These are phyloP conservation scores for Beauveria scarabaeidicola DNA, from an alignment of 2,329 filamentous ascomycete species.

Conservation along the genomic window DNA sequence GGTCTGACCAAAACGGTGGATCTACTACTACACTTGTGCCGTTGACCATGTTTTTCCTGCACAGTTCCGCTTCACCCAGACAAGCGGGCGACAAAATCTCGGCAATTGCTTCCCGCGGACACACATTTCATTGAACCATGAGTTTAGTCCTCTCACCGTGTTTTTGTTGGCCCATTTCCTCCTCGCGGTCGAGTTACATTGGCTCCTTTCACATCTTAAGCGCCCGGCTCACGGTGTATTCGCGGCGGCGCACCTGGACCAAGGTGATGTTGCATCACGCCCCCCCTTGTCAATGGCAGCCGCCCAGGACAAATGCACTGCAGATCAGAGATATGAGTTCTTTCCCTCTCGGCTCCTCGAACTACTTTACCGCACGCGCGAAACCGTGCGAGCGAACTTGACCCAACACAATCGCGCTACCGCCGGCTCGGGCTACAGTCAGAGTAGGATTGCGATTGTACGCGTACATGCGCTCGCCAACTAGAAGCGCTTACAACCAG, in stretches of 20 bases:
- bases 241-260: background rate
- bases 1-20: background rate
- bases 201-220: background rate
- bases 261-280: slow-evolving; percentile 5
- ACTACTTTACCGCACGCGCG: background rate
- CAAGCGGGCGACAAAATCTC: background rate
- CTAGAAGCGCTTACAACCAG: background rate
- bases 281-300: background rate
- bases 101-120: background rate
- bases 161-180: background rate
- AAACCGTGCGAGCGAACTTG: background rate
- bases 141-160: background rate
- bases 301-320: background rate
- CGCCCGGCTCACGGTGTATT: background rate
- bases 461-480: background rate
- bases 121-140: background rate
- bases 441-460: background rate
- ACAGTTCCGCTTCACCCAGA: background rate
- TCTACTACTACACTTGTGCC: background rate
- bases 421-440: background rate
- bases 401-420: background rate
- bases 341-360: background rate
- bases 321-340: background rate
- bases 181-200: background rate
- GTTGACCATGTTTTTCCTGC: background rate